Evolutionary conservation across 768 basidiomycete genomes (phyloP).

Genomic region (Mrakia hoshinonis): DNA sequence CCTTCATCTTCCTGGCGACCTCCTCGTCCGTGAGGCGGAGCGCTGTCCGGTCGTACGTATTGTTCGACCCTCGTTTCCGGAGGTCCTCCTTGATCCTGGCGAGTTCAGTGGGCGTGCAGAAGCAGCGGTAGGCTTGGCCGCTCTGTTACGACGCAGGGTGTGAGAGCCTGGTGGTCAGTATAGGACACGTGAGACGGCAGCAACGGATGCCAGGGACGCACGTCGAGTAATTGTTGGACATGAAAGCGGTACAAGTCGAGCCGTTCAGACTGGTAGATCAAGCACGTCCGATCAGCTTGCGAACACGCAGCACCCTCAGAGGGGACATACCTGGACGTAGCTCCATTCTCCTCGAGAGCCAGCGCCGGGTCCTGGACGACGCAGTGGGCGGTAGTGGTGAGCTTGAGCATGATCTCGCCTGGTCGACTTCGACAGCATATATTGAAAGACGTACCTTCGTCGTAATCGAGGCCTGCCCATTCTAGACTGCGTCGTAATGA

Average conservation of each 20-base stretch:
- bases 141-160: slow-evolving; percentile 45
- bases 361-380: slow-evolving; percentile 59
- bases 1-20: slow-evolving; percentile 58
- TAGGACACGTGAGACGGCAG: background rate
- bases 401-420: background rate
- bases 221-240: slow-evolving; percentile 65
- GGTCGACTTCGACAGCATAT: background rate
- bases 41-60: slow-evolving; percentile 81
- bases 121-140: slow-evolving; percentile 88
- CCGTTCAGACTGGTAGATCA: slow-evolving; percentile 62
- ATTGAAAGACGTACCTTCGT: slow-evolving; percentile 57
- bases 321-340: slow-evolving; percentile 64
- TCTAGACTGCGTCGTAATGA: slow-evolving; percentile 52
- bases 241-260: slow-evolving; percentile 73
- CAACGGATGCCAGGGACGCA: slow-evolving; percentile 41
- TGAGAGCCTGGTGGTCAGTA: slow-evolving; percentile 8
- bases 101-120: slow-evolving; percentile 71
- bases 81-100: slow-evolving; percentile 59
- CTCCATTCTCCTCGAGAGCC: slow-evolving; percentile 56
- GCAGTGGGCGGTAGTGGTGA: background rate
- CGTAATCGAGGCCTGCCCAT: slow-evolving; percentile 88
- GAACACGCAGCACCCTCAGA: background rate
- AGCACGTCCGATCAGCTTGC: background rate
- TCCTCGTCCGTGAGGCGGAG: slow-evolving; percentile 81
- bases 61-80: slow-evolving; percentile 61